Evolutionary conservation across 1,284 basidiomycete genomes (phyloP).

Genomic region (Cryptococcus jaspeensis): DNA sequence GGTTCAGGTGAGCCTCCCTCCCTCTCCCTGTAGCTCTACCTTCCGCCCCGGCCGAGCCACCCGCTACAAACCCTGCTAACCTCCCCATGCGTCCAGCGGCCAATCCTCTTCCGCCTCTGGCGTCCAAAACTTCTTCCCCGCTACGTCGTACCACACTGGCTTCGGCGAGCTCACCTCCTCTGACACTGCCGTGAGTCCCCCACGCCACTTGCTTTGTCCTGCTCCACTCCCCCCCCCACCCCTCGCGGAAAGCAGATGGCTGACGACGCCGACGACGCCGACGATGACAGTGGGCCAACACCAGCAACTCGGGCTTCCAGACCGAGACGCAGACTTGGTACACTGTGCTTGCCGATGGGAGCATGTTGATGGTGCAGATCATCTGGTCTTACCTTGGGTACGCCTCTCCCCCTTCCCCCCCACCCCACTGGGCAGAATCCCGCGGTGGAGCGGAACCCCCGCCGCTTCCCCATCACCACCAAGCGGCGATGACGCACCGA

Average conservation of each 20-base stretch:
- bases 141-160: conserved; percentile 56
- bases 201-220: neutral
- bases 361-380: conserved; percentile 80
- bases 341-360: conserved; percentile 77
- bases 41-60: neutral
- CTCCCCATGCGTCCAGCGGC: neutral
- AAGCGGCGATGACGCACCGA: too few species aligned
- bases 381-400: conserved; percentile 95
- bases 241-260: too few species aligned
- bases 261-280: neutral
- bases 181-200: conserved; percentile 44
- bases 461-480: neutral
- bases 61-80: neutral
- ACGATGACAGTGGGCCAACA: conserved; percentile 65
- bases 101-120: conserved; percentile 21
- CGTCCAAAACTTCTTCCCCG: conserved; percentile 72
- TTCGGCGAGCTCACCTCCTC: conserved; percentile 40
- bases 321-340: conserved; percentile 95
- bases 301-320: conserved; percentile 69
- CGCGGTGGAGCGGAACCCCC: too few species aligned
- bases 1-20: conserved; percentile 35
- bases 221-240: too few species aligned
- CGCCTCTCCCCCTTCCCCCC: conserved; percentile 37
- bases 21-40: neutral
- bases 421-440: too few species aligned